Evolutionary conservation across 2,329 filamentous ascomycete species (phyloP).

Genomic region (Fusarium zealandicum): DNA sequence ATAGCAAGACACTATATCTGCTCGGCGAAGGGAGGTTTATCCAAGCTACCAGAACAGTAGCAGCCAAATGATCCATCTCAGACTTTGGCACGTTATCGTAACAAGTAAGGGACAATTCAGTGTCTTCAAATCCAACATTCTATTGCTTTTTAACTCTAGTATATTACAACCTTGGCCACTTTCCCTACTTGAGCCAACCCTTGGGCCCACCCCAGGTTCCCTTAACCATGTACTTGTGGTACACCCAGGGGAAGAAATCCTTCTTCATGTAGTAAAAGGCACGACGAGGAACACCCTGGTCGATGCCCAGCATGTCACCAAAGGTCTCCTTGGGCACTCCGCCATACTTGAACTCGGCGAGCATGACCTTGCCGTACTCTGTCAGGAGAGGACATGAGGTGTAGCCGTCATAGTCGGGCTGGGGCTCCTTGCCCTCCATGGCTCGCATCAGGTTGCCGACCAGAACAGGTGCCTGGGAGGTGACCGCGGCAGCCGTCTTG

Average conservation of each 20-base stretch:
- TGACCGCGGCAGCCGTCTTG: conserved; percentile 63
- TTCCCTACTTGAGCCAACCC: conserved; percentile 50
- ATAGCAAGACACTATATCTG: no score
- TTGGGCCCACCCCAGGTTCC: conserved; percentile 68
- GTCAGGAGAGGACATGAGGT: conserved; percentile 62
- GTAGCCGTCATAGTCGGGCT: conserved; percentile 60
- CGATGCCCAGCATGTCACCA: conserved; percentile 59
- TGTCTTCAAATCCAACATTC: conserved; percentile 10
- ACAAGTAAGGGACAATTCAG: background rate
- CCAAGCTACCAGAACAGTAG: no score
- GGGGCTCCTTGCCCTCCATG: conserved; percentile 54
- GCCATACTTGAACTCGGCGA: conserved; percentile 72
- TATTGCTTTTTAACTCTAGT: background rate
- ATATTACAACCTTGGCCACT: conserved; percentile 11
- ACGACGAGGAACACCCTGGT: conserved; percentile 62
- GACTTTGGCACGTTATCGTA: background rate
- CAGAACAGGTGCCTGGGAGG: conserved; percentile 58
- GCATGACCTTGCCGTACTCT: conserved; percentile 67
- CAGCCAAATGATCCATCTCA: no score
- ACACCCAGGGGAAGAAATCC: conserved; percentile 73
- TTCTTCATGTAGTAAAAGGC: conserved; percentile 70
- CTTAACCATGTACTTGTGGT: conserved; percentile 66
- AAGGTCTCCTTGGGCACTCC: conserved; percentile 70
- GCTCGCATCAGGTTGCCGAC: conserved; percentile 56
- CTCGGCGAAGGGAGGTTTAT: no score